Conservation (phyloP, 1,284 basidiomycete genomes). For the Takashimella koratensis region DNA sequence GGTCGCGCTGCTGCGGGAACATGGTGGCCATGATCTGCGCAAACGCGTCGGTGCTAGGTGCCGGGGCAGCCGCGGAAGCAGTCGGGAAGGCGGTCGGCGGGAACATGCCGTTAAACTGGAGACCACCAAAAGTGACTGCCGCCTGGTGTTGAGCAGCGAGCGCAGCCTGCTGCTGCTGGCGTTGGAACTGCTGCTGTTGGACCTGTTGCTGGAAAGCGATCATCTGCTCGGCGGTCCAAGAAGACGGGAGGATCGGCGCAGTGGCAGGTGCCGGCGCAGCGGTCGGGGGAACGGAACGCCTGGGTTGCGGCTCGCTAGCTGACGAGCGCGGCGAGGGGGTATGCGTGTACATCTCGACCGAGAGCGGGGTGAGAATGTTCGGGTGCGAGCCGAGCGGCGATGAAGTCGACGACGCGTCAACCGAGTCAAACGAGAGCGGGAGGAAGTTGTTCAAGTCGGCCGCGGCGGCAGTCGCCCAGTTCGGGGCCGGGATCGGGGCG, state of each 20-base stretch:
- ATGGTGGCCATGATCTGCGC: conserved; percentile 29
- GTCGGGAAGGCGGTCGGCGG: background rate
- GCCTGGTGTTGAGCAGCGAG: conserved; percentile 5
- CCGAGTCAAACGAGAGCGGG: conserved; percentile 28
- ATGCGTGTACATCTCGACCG: conserved; percentile 19
- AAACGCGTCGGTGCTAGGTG: conserved; percentile 12
- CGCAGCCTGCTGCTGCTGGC: conserved; percentile 13
- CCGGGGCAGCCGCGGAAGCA: background rate
- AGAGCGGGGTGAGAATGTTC: conserved; percentile 29
- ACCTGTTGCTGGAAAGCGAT: conserved; percentile 29
- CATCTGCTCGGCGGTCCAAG: conserved; percentile 24
- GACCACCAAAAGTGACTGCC: background rate
- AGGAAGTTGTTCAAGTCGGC: conserved; percentile 11
- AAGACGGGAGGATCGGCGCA: background rate
- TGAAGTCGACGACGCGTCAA: conserved; percentile 14
- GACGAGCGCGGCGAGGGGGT: conserved; percentile 33
- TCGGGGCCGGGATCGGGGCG: conserved; percentile 2
- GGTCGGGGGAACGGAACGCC: conserved; percentile 7
- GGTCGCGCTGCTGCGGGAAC: conserved; percentile 26
- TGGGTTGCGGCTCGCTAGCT: conserved; percentile 4
- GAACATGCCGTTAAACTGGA: background rate
- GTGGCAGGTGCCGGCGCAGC: conserved; percentile 3
- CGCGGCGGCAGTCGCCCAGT: conserved; percentile 1
- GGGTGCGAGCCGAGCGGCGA: conserved; percentile 22
- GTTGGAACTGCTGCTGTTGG: conserved; percentile 19